Evolutionary conservation across 2,329 filamentous ascomycete genomes (phyloP).

Genomic region (Claviceps paspali): DNA sequence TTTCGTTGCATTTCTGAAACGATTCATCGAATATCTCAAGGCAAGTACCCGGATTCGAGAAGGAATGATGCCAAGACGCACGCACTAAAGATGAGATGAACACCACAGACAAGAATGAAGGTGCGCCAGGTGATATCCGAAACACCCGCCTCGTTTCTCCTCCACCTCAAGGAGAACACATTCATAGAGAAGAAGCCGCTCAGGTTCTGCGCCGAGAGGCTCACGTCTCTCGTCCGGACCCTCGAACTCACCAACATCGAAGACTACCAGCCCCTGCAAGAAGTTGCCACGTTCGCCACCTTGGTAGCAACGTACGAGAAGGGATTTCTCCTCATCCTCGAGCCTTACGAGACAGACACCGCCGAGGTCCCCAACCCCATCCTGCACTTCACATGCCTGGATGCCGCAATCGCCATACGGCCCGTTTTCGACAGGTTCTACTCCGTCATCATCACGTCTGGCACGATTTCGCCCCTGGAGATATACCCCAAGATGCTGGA

Average conservation of each 20-base stretch:
- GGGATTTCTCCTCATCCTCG: constrained; percentile 89
- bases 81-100: neutral
- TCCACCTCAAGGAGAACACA: constrained; percentile 85
- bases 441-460: constrained; percentile 96
- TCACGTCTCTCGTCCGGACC: constrained; percentile 88
- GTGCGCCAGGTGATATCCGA: constrained; percentile 95
- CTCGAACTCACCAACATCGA: constrained; percentile 95
- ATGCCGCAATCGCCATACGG: constrained; percentile 94
- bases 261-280: constrained; percentile 91
- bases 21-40: constrained; percentile 95
- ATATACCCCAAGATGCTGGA: constrained; percentile 99
- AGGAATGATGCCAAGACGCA: neutral
- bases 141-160: constrained; percentile 83
- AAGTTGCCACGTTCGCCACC: constrained; percentile 94
- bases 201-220: constrained; percentile 82
- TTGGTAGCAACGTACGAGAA: constrained; percentile 94
- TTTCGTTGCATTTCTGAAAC: constrained; percentile 84
- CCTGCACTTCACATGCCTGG: constrained; percentile 91
- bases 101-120: constrained; percentile 74
- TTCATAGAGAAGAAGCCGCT: constrained; percentile 96
- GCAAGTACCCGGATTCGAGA: constrained; percentile 15
- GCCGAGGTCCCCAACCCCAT: constrained; percentile 92
- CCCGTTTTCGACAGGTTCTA: constrained; percentile 95
- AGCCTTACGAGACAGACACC: constrained; percentile 90
- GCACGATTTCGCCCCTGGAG: constrained; percentile 89